Percentiles rank a stretch among this genome's conserved stretches.
phyloP scores from a whole-genome alignment of 163 green algal genomes.

The Prototheca wickerhamii region DNA sequence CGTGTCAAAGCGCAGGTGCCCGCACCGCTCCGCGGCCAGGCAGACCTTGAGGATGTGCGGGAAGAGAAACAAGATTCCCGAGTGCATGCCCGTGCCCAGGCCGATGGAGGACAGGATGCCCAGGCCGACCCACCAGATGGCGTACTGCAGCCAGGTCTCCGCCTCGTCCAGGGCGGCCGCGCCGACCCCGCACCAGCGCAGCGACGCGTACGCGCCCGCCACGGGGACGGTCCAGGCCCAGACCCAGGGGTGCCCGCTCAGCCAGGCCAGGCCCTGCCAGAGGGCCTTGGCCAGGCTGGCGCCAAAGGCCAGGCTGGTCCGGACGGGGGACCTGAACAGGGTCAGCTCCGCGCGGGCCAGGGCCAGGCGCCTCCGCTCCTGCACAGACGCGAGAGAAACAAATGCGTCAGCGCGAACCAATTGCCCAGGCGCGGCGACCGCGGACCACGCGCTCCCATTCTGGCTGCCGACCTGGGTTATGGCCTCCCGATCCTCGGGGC shows the following conservation, averaged over 20 bases:
- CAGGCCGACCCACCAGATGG: slow-evolving; percentile 78
- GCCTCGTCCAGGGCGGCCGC: slow-evolving; percentile 10
- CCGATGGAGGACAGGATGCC: slow-evolving; percentile 85
- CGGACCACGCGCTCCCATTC: not conserved
- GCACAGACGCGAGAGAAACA: not conserved
- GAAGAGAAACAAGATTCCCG: slow-evolving; percentile 88
- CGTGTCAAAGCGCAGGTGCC: slow-evolving; percentile 36
- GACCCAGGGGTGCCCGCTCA: not conserved
- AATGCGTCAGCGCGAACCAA: too few species aligned
- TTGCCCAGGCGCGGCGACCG: too few species aligned
- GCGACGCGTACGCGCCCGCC: slow-evolving; percentile 34
- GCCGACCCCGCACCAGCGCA: slow-evolving; percentile 36
- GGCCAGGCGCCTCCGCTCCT: not conserved
- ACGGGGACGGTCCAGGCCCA: slow-evolving; percentile 24
- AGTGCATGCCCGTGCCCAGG: slow-evolving; percentile 89
- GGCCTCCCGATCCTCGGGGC: not conserved
- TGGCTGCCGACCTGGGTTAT: not conserved
- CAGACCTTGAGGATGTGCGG: slow-evolving; percentile 87
- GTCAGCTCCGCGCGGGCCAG: not conserved
- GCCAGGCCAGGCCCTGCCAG: not conserved
- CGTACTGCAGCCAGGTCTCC: slow-evolving; percentile 50
- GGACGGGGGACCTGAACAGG: not conserved
- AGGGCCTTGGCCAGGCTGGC: not conserved
- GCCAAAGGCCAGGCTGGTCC: not conserved
- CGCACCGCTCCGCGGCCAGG: slow-evolving; percentile 69